These are phyloP conservation scores for Tulasnella sp. DNA, from an alignment of 768 basidiomycete species.

Conservation along the genomic window DNA sequence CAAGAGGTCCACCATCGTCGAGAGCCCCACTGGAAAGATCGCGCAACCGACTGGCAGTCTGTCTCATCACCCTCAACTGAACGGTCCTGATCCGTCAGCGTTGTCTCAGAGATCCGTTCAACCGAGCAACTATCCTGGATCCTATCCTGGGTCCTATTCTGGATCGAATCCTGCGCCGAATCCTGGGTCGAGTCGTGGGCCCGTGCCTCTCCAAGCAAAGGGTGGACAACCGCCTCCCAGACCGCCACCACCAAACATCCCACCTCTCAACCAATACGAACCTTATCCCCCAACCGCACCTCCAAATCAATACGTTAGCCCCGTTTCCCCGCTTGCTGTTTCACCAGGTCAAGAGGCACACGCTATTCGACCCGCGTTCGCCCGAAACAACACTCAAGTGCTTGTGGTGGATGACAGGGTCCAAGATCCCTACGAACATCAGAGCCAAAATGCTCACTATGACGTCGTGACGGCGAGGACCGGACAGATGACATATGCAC, in stretches of 20 bases:
- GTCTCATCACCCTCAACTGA: constrained; percentile 45
- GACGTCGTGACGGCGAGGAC: constrained; percentile 50
- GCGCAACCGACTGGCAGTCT: constrained; percentile 71
- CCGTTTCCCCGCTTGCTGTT: constrained; percentile 44
- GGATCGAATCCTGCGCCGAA: neutral
- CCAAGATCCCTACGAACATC: constrained; percentile 30
- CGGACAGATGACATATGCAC: neutral
- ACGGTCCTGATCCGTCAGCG: constrained; percentile 18
- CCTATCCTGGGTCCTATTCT: neutral
- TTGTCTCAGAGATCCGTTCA: constrained; percentile 8
- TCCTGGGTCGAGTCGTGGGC: neutral
- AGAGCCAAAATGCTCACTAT: neutral
- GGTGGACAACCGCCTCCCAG: constrained; percentile 33
- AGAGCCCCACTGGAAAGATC: constrained; percentile 87
- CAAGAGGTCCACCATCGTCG: constrained; percentile 92
- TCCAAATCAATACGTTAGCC: constrained; percentile 20
- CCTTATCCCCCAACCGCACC: constrained; percentile 31
- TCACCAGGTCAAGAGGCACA: constrained; percentile 50
- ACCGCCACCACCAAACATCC: constrained; percentile 42
- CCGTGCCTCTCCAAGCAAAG: neutral
- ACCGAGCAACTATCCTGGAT: neutral
- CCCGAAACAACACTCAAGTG: constrained; percentile 81
- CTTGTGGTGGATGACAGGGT: constrained; percentile 82
- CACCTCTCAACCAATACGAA: constrained; percentile 43
- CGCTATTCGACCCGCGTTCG: constrained; percentile 67